Evolutionary conservation across 345 rosid species (phyloP).

Genomic region (Adansonia digitata): DNA sequence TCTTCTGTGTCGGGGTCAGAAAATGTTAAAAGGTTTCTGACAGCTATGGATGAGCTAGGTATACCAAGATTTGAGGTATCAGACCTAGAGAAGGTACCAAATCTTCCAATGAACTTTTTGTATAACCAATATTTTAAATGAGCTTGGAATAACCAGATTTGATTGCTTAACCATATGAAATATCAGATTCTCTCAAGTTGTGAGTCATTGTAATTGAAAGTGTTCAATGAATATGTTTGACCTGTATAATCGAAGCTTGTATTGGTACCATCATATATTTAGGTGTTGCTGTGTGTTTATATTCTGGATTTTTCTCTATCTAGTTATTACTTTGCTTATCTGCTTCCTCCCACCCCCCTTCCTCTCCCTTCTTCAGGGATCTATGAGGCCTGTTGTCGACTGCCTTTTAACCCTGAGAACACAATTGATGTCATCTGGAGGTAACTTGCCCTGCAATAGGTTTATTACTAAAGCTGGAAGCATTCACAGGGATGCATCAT

Average conservation of each 20-base stretch:
- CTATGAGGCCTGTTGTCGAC: constrained; percentile 45
- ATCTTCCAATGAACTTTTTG: neutral
- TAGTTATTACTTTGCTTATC: neutral
- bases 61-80: constrained; percentile 59
- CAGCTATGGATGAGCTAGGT: constrained; percentile 58
- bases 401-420: constrained; percentile 40
- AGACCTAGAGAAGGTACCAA: constrained; percentile 77
- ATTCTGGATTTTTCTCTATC: neutral
- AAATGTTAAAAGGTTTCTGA: constrained; percentile 53
- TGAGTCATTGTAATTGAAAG: neutral
- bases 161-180: neutral
- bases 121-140: neutral
- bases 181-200: neutral
- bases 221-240: neutral
- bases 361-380: constrained; percentile 35
- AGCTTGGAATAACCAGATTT: too few species aligned
- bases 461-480: constrained; percentile 20
- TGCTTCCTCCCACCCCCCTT: neutral
- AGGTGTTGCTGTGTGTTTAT: neutral
- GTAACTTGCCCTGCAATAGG: constrained; percentile 8
- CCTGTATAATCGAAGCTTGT: neutral
- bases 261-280: neutral
- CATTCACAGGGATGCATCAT: constrained; percentile 14
- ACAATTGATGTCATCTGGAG: constrained; percentile 26
- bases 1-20: constrained; percentile 31